phyloP scores from a whole-genome alignment of 352 stramenopile species.

The Phytophthora chlamydospora region DNA sequence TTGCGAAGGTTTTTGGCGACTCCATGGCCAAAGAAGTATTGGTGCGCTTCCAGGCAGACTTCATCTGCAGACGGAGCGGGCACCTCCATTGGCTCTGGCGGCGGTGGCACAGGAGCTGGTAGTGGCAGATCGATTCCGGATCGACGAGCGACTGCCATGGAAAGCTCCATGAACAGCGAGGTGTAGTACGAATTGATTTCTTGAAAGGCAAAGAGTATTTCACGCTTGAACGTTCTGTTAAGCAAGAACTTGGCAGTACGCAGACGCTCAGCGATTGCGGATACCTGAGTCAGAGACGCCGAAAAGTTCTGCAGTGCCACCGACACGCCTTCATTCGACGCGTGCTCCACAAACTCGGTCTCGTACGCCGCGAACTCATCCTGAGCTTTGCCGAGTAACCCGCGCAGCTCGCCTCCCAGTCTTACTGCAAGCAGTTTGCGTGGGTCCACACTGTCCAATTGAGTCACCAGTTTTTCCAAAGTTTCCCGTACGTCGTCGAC shows the following conservation, averaged over 20 bases:
- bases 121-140: conserved; percentile 58
- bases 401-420: conserved; percentile 73
- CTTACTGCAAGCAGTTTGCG: conserved; percentile 68
- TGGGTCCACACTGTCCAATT: conserved; percentile 66
- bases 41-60: conserved; percentile 67
- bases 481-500: conserved; percentile 51
- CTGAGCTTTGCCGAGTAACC: conserved; percentile 77
- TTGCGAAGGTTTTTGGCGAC: conserved; percentile 39
- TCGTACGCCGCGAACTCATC: conserved; percentile 80
- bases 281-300: conserved; percentile 63
- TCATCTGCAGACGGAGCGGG: conserved; percentile 19
- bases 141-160: conserved; percentile 65
- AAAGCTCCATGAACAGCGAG: conserved; percentile 84
- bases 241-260: conserved; percentile 73
- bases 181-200: conserved; percentile 89
- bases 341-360: conserved; percentile 61
- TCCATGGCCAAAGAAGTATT: conserved; percentile 70
- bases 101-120: conserved; percentile 39
- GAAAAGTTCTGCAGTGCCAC: conserved; percentile 83
- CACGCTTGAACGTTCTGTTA: conserved; percentile 79
- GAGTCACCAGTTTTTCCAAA: conserved; percentile 51
- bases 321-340: conserved; percentile 51
- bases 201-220: conserved; percentile 82
- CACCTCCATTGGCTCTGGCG: conserved; percentile 18
- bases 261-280: conserved; percentile 57